Conservation (phyloP, 1,284 basidiomycete species). For the Malassezia sp. region DNA sequence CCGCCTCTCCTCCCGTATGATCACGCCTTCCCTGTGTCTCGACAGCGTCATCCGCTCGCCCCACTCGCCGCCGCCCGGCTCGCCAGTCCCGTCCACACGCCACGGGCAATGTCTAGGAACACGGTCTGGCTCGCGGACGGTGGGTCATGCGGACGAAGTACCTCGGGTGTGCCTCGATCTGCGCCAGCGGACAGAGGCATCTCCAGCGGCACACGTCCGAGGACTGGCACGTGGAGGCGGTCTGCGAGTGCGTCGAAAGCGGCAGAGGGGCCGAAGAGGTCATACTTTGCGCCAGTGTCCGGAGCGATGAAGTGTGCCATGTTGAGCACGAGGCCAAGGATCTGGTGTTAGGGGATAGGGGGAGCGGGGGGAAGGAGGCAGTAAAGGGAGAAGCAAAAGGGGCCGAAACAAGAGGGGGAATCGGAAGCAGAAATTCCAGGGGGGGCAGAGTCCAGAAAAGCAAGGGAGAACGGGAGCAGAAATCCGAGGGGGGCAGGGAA, state of each 20-base stretch:
- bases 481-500: not conserved
- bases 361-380: not conserved
- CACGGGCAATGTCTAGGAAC: conserved; percentile 23
- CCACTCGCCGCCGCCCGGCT: too few relatives aligned
- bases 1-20: too few relatives aligned
- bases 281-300: conserved; percentile 59
- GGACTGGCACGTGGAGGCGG: conserved; percentile 57
- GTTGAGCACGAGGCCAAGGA: conserved; percentile 78
- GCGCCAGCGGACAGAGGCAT: conserved; percentile 64
- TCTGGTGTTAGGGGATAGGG: conserved; percentile 53
- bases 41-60: too few relatives aligned
- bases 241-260: conserved; percentile 59
- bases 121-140: conserved; percentile 19
- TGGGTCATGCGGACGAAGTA: conserved; percentile 40
- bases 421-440: too few relatives aligned
- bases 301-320: conserved; percentile 80
- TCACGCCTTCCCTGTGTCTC: too few relatives aligned
- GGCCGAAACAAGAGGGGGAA: too few relatives aligned
- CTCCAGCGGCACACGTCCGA: conserved; percentile 77
- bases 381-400: too few relatives aligned
- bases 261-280: conserved; percentile 66
- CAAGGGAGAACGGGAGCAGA: not conserved
- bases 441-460: not conserved
- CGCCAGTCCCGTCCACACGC: conserved; percentile 17
- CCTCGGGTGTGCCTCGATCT: conserved; percentile 58